Percentiles rank a stretch among this genome's conserved stretches.
Evolutionary conservation across 805 yeast species (phyloP).

Genomic region (Teunomyces gatunensis): DNA sequence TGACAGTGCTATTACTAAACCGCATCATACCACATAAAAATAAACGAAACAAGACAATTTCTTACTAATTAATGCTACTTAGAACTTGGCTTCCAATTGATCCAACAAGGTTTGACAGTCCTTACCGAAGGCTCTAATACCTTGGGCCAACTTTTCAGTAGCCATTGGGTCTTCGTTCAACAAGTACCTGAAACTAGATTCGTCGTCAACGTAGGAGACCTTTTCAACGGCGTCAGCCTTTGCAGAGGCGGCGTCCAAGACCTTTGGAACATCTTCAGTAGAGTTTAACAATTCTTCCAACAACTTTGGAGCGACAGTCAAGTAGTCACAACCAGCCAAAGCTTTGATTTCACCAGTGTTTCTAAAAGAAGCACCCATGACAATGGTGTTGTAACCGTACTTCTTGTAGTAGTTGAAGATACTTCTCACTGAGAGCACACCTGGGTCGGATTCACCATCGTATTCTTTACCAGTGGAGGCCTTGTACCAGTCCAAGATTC

Average conservation of each 20-base stretch:
- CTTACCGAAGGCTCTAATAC: slow-evolving; percentile 95
- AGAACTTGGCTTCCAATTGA: slow-evolving; percentile 59
- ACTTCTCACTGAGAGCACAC: slow-evolving; percentile 84
- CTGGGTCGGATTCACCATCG: slow-evolving; percentile 84
- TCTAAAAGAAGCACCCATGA: slow-evolving; percentile 99
- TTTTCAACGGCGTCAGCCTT: slow-evolving; percentile 51
- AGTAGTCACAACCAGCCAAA: slow-evolving; percentile 93
- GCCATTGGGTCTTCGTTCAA: slow-evolving; percentile 98
- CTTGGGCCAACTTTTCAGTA: slow-evolving; percentile 94
- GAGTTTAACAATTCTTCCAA: slow-evolving; percentile 86
- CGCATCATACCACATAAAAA: background rate
- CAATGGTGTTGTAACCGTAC: slow-evolving; percentile 93
- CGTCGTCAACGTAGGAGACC: slow-evolving; percentile 81
- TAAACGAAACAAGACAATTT: background rate
- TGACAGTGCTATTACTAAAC: background rate
- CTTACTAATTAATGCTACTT: slow-evolving; percentile 15
- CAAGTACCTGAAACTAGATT: slow-evolving; percentile 83
- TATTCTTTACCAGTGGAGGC: slow-evolving; percentile 87
- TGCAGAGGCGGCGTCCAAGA: slow-evolving; percentile 62
- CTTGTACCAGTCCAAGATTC: slow-evolving; percentile 98
- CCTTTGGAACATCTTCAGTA: slow-evolving; percentile 72
- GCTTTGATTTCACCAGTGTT: slow-evolving; percentile 93
- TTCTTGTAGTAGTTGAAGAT: slow-evolving; percentile 98
- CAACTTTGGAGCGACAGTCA: slow-evolving; percentile 91
- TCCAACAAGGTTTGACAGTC: slow-evolving; percentile 80